Percentiles rank a stretch among this genome's conserved stretches.
Conservation (phyloP, 2,329 filamentous ascomycete genomes). For the Cladosporium sp. region DNA sequence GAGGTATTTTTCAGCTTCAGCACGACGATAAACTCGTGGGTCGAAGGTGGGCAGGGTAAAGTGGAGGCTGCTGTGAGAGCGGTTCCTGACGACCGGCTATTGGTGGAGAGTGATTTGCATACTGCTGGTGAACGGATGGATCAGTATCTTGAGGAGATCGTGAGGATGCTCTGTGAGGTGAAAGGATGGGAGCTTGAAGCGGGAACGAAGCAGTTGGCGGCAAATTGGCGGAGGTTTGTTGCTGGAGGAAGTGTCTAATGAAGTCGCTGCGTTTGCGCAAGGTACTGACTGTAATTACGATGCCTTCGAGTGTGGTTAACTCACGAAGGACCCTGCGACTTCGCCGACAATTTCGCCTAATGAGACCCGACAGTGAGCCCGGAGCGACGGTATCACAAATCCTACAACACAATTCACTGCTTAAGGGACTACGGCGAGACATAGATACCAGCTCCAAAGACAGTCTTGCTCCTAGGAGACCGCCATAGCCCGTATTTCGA, state of each 20-base stretch:
- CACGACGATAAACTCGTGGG: slow-evolving; percentile 68
- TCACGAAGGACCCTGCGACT: too few relatives aligned
- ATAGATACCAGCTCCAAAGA: background rate
- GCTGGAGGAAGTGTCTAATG: background rate
- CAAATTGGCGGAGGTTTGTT: slow-evolving; percentile 77
- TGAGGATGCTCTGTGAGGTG: slow-evolving; percentile 71
- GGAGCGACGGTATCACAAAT: background rate
- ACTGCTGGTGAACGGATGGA: slow-evolving; percentile 82
- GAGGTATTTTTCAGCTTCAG: slow-evolving; percentile 89
- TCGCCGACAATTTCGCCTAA: background rate
- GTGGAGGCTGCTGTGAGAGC: slow-evolving; percentile 67
- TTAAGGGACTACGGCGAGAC: background rate
- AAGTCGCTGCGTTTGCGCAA: background rate
- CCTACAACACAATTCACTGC: background rate
- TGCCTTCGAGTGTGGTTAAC: too few relatives aligned
- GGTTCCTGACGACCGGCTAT: slow-evolving; percentile 73
- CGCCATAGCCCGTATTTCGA: too few relatives aligned
- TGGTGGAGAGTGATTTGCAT: slow-evolving; percentile 91
- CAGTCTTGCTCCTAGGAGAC: background rate
- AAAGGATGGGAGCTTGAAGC: slow-evolving; percentile 76
- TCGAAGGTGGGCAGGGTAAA: slow-evolving; percentile 48
- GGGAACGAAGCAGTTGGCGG: slow-evolving; percentile 65
- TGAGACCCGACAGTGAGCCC: background rate
- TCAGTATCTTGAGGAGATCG: slow-evolving; percentile 68
- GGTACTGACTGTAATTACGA: background rate